Conservation (phyloP, 116 monocot species). For the Iris pallida region DNA sequence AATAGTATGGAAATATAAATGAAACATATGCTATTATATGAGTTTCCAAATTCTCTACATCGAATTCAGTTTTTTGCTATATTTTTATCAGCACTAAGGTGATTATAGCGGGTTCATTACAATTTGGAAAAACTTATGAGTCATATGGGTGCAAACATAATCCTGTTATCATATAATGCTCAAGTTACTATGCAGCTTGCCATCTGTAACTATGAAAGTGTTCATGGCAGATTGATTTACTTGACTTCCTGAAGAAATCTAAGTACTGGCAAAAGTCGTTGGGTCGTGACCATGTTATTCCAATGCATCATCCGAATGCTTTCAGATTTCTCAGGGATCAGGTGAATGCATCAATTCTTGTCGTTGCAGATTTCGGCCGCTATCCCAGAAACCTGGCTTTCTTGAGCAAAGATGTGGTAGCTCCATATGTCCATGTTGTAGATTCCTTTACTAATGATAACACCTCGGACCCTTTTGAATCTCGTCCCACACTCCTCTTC, state of each 20-base stretch:
- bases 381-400: conserved; percentile 42
- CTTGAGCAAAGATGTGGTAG: conserved; percentile 71
- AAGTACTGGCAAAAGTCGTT: conserved; percentile 68
- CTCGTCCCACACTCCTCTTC: conserved; percentile 68
- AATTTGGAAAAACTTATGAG: too few relatives aligned
- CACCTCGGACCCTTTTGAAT: conserved; percentile 57
- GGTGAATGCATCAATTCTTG: conserved; percentile 73
- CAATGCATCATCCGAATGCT: conserved; percentile 91
- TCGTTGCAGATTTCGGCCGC: conserved; percentile 79
- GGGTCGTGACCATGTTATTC: conserved; percentile 84
- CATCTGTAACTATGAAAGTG: neutral
- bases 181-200: too few relatives aligned
- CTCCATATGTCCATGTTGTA: conserved; percentile 80
- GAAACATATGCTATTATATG: too few relatives aligned
- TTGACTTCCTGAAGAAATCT: conserved; percentile 52
- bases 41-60: too few relatives aligned
- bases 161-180: too few relatives aligned
- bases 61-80: too few relatives aligned
- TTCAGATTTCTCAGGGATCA: conserved; percentile 68
- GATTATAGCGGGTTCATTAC: too few relatives aligned
- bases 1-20: too few relatives aligned
- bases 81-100: too few relatives aligned
- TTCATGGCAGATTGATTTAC: conserved; percentile 48
- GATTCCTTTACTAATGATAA: conserved; percentile 57
- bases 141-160: too few relatives aligned